Percentiles rank a stretch among this genome's conserved stretches.
Evolutionary conservation across 768 basidiomycete species (phyloP).

Genomic region (Lentinula lateritia): DNA sequence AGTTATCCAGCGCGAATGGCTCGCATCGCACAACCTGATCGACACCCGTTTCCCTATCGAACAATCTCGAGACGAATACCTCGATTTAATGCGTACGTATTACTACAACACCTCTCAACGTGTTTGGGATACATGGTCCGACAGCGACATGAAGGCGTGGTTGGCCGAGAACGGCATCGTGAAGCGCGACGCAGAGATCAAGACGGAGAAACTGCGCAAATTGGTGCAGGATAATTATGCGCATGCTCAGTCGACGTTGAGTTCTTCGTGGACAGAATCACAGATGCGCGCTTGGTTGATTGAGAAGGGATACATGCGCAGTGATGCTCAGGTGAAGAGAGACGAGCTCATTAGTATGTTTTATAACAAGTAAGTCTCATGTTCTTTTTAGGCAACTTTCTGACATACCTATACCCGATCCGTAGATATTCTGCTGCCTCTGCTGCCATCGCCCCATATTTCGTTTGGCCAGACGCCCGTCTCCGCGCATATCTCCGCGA

Average conservation of each 20-base stretch:
- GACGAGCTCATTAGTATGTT: constrained; percentile 75
- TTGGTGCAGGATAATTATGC: constrained; percentile 73
- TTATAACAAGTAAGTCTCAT: constrained; percentile 48
- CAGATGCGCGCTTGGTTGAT: constrained; percentile 71
- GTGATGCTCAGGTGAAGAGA: constrained; percentile 58
- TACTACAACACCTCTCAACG: constrained; percentile 58
- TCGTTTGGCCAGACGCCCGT: constrained; percentile 90
- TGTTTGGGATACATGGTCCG: constrained; percentile 69
- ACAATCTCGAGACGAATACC: constrained; percentile 58
- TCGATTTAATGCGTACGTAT: constrained; percentile 68
- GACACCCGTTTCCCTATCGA: constrained; percentile 28
- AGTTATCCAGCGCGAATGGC: constrained; percentile 69
- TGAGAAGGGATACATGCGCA: constrained; percentile 60
- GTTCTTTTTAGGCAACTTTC: no score
- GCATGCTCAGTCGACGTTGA: constrained; percentile 53
- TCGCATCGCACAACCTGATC: constrained; percentile 71
- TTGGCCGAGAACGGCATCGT: constrained; percentile 68
- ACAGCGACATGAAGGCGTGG: constrained; percentile 74
- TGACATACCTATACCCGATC: not conserved
- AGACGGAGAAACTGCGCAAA: constrained; percentile 73
- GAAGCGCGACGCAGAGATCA: constrained; percentile 61
- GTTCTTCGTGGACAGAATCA: constrained; percentile 67
- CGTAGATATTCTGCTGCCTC: constrained; percentile 34
- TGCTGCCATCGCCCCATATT: constrained; percentile 49
- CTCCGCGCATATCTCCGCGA: constrained; percentile 85